Base-by-base conservation (phyloP, 345 rosid genomes). In the Heritiera fomes region DNA sequence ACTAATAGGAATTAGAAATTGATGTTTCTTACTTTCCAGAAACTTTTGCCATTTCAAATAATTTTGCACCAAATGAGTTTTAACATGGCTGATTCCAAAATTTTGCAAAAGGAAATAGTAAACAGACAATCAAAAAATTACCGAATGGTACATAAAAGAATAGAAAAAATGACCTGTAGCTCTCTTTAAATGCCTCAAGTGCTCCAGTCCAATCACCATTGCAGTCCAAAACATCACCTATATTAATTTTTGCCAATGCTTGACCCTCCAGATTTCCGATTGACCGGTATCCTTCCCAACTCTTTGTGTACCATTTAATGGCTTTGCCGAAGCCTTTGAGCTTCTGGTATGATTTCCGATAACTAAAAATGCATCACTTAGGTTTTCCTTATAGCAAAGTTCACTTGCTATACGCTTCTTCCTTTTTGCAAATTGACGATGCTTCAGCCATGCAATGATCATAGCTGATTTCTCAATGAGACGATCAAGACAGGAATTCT, bases 191-290 rank as follows among this genome's bases (percentile, higher is more conserved):
- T 79, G 97, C 89, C 55, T 82, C 78, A 75, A 94, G 88, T 76
- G 98, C 98, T 68, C 88, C 89, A 47, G 56, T 79, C 95, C 94
- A 94, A 77, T 92, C 88, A 62, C 95, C 98, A 46, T 80, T 81
- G 76, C 83, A 84, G 87, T 96, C 98, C 89, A 91, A 80, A 71
- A 85, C 86, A 80, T 85, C 84, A 75, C 99, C 99, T 18, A 94
- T 90, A 78, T 87, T 90, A 68, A 91, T 90, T 87, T 91, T 96
- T 75, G 93, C 91, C 47, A 91, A 73, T 66, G 95, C 98, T 86
- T 91, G 98, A 80, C 99, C 99, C 98, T 96, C 98, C 91, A 89
- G 77, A 87, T 89, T 92, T 75, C 91, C 86, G 56, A 94, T 92
- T 83, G 89, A 83, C 81, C 87, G 84, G 83, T 85, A 88, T 70